phyloP scores from a whole-genome alignment of 1,139 yeast species.

The Geotrichum citri-aurantii region DNA sequence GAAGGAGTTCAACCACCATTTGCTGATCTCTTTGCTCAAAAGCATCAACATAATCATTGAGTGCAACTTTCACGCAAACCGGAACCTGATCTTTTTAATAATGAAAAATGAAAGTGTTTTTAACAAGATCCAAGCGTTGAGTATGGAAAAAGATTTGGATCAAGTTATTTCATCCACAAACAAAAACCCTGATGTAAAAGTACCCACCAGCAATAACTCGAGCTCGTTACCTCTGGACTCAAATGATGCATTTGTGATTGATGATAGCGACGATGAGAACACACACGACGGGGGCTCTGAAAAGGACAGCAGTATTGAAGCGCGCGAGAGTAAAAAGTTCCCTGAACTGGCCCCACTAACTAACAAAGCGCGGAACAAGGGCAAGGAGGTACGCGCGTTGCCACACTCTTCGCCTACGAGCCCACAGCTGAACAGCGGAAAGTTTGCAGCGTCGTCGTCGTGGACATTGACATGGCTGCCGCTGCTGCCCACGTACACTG shows the following conservation, averaged over 20 bases:
- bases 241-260: slow-evolving; percentile 18
- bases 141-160: slow-evolving; percentile 23
- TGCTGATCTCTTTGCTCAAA: slow-evolving; percentile 39
- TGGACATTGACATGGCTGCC: slow-evolving; percentile 21
- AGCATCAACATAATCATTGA: slow-evolving; percentile 29
- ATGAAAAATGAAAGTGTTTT: slow-evolving; percentile 29
- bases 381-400: slow-evolving; percentile 11
- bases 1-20: slow-evolving; percentile 48
- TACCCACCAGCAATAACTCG: neutral
- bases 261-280: slow-evolving; percentile 33
- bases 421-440: neutral
- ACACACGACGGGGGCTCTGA: neutral
- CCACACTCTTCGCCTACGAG: neutral
- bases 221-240: neutral
- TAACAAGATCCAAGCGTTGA: slow-evolving; percentile 18
- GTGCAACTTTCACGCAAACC: slow-evolving; percentile 31
- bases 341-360: slow-evolving; percentile 10
- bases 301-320: slow-evolving; percentile 7
- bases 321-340: slow-evolving; percentile 12
- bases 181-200: slow-evolving; percentile 7
- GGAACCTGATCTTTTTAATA: slow-evolving; percentile 32
- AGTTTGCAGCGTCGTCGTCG: slow-evolving; percentile 10
- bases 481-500: slow-evolving; percentile 20
- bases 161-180: slow-evolving; percentile 14
- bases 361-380: slow-evolving; percentile 8